These are phyloP conservation scores for Mediolabrus comicus DNA, from an alignment of 108 stramenopile genomes.

Conservation along the genomic window DNA sequence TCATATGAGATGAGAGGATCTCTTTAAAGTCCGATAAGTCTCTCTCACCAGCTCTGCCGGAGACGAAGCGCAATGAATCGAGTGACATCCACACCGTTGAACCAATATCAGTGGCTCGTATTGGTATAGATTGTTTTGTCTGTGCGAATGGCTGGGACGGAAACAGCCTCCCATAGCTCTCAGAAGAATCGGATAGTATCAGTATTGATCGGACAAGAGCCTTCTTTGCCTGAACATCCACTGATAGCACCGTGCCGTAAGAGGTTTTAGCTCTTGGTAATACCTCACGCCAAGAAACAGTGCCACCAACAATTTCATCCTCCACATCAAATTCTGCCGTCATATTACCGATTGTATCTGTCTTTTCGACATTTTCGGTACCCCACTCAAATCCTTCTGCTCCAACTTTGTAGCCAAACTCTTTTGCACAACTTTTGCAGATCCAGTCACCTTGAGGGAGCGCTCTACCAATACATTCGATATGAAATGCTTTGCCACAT, in stretches of 20 bases:
- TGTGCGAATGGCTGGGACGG: neutral
- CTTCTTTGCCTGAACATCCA: constrained; percentile 6
- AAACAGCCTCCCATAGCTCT: neutral
- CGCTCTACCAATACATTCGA: neutral
- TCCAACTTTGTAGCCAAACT: neutral
- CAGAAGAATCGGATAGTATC: neutral
- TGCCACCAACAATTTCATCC: constrained; percentile 24
- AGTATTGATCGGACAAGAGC: constrained; percentile 26
- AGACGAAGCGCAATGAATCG: constrained; percentile 13
- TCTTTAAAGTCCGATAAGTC: neutral
- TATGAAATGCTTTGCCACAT: neutral
- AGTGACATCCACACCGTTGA: constrained; percentile 24
- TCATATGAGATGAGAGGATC: constrained; percentile 5
- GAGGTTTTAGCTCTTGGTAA: neutral
- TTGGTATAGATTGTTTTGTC: neutral
- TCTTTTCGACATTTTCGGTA: neutral
- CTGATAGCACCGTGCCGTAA: constrained; percentile 24
- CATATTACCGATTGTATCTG: neutral
- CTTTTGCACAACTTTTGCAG: neutral
- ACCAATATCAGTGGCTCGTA: constrained; percentile 12
- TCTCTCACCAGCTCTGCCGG: neutral
- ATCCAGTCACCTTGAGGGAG: neutral
- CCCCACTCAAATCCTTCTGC: neutral
- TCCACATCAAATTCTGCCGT: constrained; percentile 4
- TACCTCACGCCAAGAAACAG: constrained; percentile 20